Evolutionary conservation across 2,329 filamentous ascomycete species (phyloP).

Genomic region (Sporothrix pallida): DNA sequence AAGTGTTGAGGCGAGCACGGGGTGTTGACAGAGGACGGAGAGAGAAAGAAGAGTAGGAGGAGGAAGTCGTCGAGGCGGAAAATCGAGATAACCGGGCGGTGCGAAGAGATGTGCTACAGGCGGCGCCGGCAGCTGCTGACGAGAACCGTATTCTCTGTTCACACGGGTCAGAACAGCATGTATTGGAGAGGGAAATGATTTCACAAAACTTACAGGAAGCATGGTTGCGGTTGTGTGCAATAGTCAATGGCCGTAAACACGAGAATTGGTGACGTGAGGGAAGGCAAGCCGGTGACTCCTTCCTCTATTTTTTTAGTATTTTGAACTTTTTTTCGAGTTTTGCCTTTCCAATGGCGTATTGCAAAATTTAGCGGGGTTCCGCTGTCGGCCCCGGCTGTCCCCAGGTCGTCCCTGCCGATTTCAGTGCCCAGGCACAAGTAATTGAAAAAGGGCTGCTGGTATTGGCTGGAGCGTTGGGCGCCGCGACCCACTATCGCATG

Average conservation of each 20-base stretch:
- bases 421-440: conserved; percentile 4
- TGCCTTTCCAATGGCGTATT: conserved; percentile 13
- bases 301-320: neutral
- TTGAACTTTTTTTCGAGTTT: conserved; percentile 15
- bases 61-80: neutral
- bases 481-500: conserved; percentile 21
- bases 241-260: conserved; percentile 1
- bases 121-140: conserved; percentile 24
- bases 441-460: conserved; percentile 16
- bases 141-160: conserved; percentile 29
- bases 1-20: conserved; percentile 66
- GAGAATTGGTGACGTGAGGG: conserved; percentile 2
- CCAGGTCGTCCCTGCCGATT: conserved; percentile 19
- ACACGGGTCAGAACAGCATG: neutral
- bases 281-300: neutral
- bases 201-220: conserved; percentile 27
- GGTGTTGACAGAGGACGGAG: conserved; percentile 12
- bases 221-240: conserved; percentile 7
- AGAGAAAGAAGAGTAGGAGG: neutral
- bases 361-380: conserved; percentile 33
- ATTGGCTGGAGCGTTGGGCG: conserved; percentile 22
- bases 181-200: neutral
- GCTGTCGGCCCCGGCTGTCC: conserved; percentile 31
- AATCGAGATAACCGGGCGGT: conserved; percentile 11
- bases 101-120: conserved; percentile 8